These are phyloP conservation scores for Westerdykella ornata DNA, from an alignment of 2,329 filamentous ascomycete species.

Conservation along the genomic window DNA sequence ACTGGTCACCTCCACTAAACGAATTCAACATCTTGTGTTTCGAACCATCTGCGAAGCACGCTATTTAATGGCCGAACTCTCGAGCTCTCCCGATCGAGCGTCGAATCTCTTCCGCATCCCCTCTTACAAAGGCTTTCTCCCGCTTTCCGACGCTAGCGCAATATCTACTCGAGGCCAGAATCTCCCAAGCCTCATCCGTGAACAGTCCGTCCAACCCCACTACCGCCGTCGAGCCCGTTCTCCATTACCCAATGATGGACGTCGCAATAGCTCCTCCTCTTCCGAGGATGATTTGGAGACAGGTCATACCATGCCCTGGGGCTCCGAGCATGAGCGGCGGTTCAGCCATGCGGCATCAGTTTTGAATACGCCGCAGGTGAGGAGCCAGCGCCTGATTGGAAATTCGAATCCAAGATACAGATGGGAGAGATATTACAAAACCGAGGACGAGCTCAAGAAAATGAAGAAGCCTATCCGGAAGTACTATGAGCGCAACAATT, in stretches of 20 bases:
- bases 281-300: constrained; percentile 30
- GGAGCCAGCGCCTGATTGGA: constrained; percentile 81
- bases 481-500: constrained; percentile 88
- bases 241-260: constrained; percentile 13
- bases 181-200: constrained; percentile 31
- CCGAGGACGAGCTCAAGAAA: constrained; percentile 62
- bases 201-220: constrained; percentile 24
- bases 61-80: background rate
- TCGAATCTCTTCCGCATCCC: constrained; percentile 29
- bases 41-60: too few species aligned
- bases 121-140: constrained; percentile 38
- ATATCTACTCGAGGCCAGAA: constrained; percentile 43
- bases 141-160: constrained; percentile 33
- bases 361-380: constrained; percentile 58
- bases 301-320: constrained; percentile 27
- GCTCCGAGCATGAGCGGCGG: constrained; percentile 30
- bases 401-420: constrained; percentile 78
- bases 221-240: constrained; percentile 15
- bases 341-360: constrained; percentile 40
- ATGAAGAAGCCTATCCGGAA: constrained; percentile 70
- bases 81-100: background rate
- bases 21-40: too few species aligned
- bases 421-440: constrained; percentile 84
- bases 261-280: constrained; percentile 25
- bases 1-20: too few species aligned